These are phyloP conservation scores for Hypoxylon trugodes DNA, from an alignment of 495 filamentous ascomycete genomes.

Conservation along the genomic window DNA sequence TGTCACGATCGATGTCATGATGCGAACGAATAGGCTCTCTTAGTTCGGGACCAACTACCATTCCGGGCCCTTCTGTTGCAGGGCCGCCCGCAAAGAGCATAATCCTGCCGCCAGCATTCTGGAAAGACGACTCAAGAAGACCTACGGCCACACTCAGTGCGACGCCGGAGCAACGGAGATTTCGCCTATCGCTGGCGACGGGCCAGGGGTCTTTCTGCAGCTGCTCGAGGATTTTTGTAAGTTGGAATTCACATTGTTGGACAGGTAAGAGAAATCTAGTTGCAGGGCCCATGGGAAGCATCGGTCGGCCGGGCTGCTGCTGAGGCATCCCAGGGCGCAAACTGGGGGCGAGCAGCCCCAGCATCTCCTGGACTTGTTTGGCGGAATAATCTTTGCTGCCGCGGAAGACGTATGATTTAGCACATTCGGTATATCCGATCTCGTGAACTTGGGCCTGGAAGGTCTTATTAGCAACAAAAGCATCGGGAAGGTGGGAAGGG, in stretches of 20 bases:
- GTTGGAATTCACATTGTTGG: conserved; percentile 96
- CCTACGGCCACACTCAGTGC: conserved; percentile 95
- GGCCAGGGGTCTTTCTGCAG: conserved; percentile 99
- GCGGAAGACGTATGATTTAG: conserved; percentile 99
- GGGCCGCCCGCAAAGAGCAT: conserved; percentile 98
- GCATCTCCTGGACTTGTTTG: conserved; percentile 99
- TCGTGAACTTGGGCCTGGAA: conserved; percentile 92
- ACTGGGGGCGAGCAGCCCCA: conserved; percentile 76
- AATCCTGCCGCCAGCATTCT: conserved; percentile 92
- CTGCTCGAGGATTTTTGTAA: conserved; percentile 96
- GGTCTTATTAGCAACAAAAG: conserved; percentile 45
- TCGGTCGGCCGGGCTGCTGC: conserved; percentile 73
- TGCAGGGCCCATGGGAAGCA: conserved; percentile 77
- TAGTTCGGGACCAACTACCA: conserved; percentile 97
- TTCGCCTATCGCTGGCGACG: conserved; percentile 91
- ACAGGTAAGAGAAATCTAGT: conserved; percentile 94
- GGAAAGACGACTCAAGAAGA: conserved; percentile 91
- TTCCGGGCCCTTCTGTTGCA: conserved; percentile 94
- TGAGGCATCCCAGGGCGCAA: conserved; percentile 81
- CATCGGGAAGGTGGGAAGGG: background rate
- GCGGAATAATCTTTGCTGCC: conserved; percentile 97
- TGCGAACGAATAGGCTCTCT: conserved; percentile 98
- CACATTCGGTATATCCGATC: conserved; percentile 96
- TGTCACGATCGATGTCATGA: conserved; percentile 98
- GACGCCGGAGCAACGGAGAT: conserved; percentile 93